phyloP scores from a whole-genome alignment of 2,329 filamentous ascomycete genomes.

The Colletotrichum gigasporum region DNA sequence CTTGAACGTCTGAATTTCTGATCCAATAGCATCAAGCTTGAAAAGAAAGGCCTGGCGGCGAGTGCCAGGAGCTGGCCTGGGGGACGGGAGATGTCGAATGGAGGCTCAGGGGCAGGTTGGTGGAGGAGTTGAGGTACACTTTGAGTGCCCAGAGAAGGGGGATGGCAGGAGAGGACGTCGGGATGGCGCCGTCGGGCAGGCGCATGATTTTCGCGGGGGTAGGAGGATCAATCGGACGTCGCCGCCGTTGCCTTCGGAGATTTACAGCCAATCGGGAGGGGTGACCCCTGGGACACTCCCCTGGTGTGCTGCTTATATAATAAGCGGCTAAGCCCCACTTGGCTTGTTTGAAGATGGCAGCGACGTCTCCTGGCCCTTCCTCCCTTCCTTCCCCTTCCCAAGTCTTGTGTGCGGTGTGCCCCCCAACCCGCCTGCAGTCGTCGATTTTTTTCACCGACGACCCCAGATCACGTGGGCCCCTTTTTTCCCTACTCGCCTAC shows the following conservation, averaged over 20 bases:
- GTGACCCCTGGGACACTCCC: not conserved
- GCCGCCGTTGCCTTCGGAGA: conserved; percentile 4
- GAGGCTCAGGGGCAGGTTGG: conserved; percentile 23
- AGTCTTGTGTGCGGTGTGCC: no score
- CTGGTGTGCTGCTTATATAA: conserved; percentile 11
- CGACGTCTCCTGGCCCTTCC: conserved; percentile 1
- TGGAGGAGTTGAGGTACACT: conserved; percentile 31
- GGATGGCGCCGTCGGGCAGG: conserved; percentile 6
- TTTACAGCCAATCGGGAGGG: conserved; percentile 16
- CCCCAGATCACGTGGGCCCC: conserved; percentile 12
- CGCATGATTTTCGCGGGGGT: conserved; percentile 28
- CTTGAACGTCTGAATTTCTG: conserved; percentile 11
- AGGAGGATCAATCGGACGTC: conserved; percentile 26
- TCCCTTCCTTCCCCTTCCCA: not conserved
- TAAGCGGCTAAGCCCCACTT: conserved; percentile 17
- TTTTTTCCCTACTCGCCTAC: not conserved
- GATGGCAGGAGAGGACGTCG: conserved; percentile 4
- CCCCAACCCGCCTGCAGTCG: not conserved
- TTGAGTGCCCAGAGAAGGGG: conserved; percentile 30
- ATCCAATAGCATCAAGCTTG: conserved; percentile 13
- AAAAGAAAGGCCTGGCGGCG: not conserved
- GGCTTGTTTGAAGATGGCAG: conserved; percentile 20
- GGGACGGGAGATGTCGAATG: conserved; percentile 14
- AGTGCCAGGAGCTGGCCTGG: not conserved
- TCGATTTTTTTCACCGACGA: conserved; percentile 4